These are phyloP conservation scores for Spongispora temasekensis DNA, from an alignment of 1,284 basidiomycete species.

Conservation along the genomic window DNA sequence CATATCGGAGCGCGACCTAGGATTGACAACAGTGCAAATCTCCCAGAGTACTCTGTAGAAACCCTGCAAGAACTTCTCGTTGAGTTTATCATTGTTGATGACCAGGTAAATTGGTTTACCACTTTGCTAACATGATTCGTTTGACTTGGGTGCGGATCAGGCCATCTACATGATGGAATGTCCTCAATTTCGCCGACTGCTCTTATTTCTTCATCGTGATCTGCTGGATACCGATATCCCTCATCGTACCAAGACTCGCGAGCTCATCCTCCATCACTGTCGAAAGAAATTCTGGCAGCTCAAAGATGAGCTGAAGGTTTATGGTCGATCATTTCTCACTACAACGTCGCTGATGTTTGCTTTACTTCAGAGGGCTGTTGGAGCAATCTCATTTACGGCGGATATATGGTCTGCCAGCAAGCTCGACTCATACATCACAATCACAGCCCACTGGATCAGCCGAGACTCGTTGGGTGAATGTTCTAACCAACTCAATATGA, in stretches of 20 bases:
- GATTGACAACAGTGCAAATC: not conserved
- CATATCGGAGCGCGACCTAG: not conserved
- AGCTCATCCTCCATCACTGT: not conserved
- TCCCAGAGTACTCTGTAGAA: not conserved
- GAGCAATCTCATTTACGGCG: not conserved
- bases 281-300: not conserved
- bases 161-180: not conserved
- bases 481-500: not conserved
- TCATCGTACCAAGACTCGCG: not conserved
- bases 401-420: not conserved
- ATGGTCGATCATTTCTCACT: not conserved
- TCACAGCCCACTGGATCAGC: not conserved
- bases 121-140: not conserved
- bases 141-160: not conserved
- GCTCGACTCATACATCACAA: not conserved
- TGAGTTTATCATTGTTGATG: not conserved
- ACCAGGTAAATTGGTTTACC: not conserved
- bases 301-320: not conserved
- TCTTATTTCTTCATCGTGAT: not conserved
- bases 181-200: not conserved
- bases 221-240: not conserved
- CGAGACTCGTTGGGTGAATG: not conserved
- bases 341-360: not conserved
- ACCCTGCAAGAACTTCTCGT: not conserved
- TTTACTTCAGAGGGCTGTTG: not conserved